A percentile compares a stretch with the other conserved stretches of the same genome.
phyloP scores from a whole-genome alignment of 345 rosid genomes.

The Mangifera indica region DNA sequence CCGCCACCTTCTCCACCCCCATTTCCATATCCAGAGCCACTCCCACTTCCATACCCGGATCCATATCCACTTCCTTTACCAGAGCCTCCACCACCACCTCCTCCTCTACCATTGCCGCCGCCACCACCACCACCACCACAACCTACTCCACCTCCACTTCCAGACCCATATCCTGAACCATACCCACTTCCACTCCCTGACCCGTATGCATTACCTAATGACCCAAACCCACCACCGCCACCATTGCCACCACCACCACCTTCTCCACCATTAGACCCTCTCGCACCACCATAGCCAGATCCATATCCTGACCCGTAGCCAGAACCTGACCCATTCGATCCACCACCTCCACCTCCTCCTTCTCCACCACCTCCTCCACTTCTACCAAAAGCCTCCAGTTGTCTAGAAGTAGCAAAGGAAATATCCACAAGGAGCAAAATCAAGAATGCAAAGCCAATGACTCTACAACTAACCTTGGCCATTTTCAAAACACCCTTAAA shows the following conservation, averaged over 20 bases:
- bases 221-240: slow-evolving; percentile 15
- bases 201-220: no score
- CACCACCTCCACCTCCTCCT: slow-evolving; percentile 42
- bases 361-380: slow-evolving; percentile 38
- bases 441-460: slow-evolving; percentile 42
- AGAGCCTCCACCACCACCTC: no score
- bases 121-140: no score
- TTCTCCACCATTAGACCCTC: slow-evolving; percentile 19
- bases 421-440: slow-evolving; percentile 43
- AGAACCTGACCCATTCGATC: slow-evolving; percentile 45
- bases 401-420: slow-evolving; percentile 42
- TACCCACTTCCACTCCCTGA: no score
- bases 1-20: no score
- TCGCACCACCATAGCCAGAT: slow-evolving; percentile 40
- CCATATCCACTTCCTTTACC: no score
- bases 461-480: slow-evolving; percentile 20
- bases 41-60: no score
- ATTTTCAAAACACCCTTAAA: slow-evolving; percentile 20
- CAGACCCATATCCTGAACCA: no score
- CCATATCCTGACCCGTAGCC: slow-evolving; percentile 39
- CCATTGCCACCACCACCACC: slow-evolving; percentile 27
- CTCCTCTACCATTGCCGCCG: no score
- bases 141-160: no score
- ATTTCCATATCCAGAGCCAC: no score
- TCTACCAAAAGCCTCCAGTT: slow-evolving; percentile 10